Evolutionary conservation across 2,329 filamentous ascomycete species (phyloP).

Genomic region (Helicocarpus griseus): DNA sequence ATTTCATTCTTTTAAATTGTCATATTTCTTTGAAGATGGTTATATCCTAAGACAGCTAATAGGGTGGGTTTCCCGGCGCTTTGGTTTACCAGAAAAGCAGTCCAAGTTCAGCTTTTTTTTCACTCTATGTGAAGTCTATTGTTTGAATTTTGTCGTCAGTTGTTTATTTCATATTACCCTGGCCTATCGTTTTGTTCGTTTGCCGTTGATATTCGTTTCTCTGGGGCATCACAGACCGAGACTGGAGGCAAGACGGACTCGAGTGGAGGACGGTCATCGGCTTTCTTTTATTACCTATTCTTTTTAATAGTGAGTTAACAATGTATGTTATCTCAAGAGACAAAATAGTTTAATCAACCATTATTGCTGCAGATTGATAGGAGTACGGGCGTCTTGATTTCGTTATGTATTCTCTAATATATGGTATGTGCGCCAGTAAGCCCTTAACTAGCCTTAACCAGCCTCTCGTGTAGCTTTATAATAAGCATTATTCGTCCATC

Average conservation of each 20-base stretch:
- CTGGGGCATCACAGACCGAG: not conserved
- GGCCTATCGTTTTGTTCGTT: not conserved
- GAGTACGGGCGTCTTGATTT: too few relatives aligned
- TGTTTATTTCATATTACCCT: not conserved
- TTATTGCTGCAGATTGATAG: not conserved
- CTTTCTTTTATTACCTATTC: not conserved
- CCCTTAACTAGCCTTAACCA: too few relatives aligned
- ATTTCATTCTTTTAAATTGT: constrained; percentile 21
- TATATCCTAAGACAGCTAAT: constrained; percentile 16
- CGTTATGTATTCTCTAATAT: too few relatives aligned
- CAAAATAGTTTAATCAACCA: constrained; percentile 1
- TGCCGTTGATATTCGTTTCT: constrained; percentile 1
- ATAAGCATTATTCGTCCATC: too few relatives aligned
- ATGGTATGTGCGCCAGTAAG: too few relatives aligned
- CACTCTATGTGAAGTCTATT: not conserved
- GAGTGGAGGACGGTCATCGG: not conserved
- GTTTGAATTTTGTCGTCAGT: constrained; percentile 8
- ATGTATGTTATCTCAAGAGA: constrained; percentile 4
- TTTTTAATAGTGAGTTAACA: constrained; percentile 2
- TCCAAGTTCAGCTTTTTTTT: constrained; percentile 10
- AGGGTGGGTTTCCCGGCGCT: constrained; percentile 17
- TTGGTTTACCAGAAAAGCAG: constrained; percentile 18
- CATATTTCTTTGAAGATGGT: constrained; percentile 20
- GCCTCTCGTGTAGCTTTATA: too few relatives aligned
- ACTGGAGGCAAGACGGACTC: not conserved